Conservation (phyloP, 148 eudicot genomes). For the Spergularia marina region DNA sequence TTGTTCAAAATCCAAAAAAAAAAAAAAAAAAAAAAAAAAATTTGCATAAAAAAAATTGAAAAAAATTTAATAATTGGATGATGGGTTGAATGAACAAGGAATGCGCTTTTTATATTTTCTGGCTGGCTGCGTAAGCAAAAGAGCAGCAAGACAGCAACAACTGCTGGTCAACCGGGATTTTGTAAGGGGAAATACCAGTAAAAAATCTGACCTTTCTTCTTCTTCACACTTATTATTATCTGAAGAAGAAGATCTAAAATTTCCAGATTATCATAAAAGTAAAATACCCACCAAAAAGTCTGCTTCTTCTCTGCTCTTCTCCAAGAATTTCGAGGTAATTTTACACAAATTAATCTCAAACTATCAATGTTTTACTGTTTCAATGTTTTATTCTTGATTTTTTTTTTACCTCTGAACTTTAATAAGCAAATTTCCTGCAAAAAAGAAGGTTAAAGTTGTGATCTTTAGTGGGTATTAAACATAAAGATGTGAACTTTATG, state of each 20-base stretch:
- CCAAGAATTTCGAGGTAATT: conserved; percentile 17
- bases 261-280: not conserved
- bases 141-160: not conserved
- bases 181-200: not conserved
- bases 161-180: conserved; percentile 19
- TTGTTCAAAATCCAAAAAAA: too few relatives aligned
- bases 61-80: not conserved
- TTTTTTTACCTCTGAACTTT: not conserved
- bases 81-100: not conserved
- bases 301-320: conserved; percentile 6
- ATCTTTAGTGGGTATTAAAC: not conserved
- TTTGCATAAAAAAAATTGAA: not conserved
- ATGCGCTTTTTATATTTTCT: conserved; percentile 21
- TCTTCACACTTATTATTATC: not conserved
- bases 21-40: too few relatives aligned
- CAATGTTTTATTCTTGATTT: not conserved
- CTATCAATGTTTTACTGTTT: too few relatives aligned
- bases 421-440: not conserved
- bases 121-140: conserved; percentile 22
- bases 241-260: conserved; percentile 13
- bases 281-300: not conserved
- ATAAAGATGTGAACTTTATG: conserved; percentile 11
- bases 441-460: not conserved
- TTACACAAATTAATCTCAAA: too few relatives aligned
- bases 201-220: not conserved